Base-by-base conservation (phyloP, 1,139 yeast genomes). In the Candida sanyaensis region DNA sequence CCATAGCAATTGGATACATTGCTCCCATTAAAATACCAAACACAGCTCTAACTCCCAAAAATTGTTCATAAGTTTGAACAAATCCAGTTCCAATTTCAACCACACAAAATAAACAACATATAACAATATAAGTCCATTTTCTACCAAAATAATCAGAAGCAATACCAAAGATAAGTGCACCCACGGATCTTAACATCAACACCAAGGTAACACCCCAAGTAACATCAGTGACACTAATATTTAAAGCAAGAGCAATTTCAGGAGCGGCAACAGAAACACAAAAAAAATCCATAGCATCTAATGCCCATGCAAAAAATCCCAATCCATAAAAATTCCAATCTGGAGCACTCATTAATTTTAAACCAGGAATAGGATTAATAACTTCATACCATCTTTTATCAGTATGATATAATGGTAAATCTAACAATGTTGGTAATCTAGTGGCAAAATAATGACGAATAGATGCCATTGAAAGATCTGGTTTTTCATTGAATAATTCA, bases 131-230 rank as follows among this genome's bases (percentile, higher is more conserved):
- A 1, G 93, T 89, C 81, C 83, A 83, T 60, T 85, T 86, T 59
- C 93, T 74, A 32, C 95, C 95, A 60, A 78, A 85, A 56, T 76
- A 69, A 64, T 88, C 95, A 50, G 86, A 81, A 32, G 80, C 65
- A 47, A 79, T 69, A 41, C 95, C 95, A 59, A 86, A 86, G 31
- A 83, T 68, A 31, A 84, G 63, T 11, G 93, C 91, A 47, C 95
- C 95, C n/a, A 85, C 82, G 4, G 91, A 83, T 57, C 95, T 77
- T 55, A 87, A 71, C 92, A 88, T 86, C 48, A 87, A 76, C 40
- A 87, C 95, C 49, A 87, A 71, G 0, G 95, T 87, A 53, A 87
- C 83, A 51, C 92, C 93, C 92, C 93, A 87, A 5, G 92, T 81
- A 52, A 87, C 74, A 44, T 80, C 78, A 31, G 78, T 75, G 34